These are phyloP conservation scores for Ascochyta lentis DNA, from an alignment of 2,329 filamentous ascomycete genomes.

Conservation along the genomic window DNA sequence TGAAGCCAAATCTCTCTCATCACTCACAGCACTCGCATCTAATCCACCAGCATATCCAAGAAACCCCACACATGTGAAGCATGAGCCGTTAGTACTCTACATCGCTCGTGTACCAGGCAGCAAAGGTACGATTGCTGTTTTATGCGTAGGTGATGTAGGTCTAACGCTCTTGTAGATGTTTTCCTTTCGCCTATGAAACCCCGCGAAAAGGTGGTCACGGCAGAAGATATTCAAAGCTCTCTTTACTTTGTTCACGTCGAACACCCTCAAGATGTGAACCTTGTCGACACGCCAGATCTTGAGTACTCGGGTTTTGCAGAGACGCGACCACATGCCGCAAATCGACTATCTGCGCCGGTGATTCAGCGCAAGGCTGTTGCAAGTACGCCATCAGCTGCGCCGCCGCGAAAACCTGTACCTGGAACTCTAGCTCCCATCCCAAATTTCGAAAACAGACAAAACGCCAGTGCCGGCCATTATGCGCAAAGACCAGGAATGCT, in stretches of 20 bases:
- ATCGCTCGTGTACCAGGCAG: constrained; percentile 93
- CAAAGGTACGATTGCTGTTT: constrained; percentile 65
- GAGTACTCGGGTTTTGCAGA: constrained; percentile 22
- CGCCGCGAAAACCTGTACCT: constrained; percentile 37
- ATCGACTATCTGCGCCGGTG: constrained; percentile 22
- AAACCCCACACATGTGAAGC: constrained; percentile 72
- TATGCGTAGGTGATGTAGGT: background rate
- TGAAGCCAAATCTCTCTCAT: constrained; percentile 83
- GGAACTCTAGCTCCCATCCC: constrained; percentile 35
- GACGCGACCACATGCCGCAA: constrained; percentile 12
- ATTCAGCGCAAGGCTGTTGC: constrained; percentile 43
- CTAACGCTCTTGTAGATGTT: constrained; percentile 67
- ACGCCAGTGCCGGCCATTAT: constrained; percentile 31
- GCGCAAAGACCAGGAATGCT: constrained; percentile 25
- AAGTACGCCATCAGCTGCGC: constrained; percentile 17
- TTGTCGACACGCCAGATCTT: constrained; percentile 30
- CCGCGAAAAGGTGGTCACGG: constrained; percentile 84
- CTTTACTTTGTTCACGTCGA: constrained; percentile 91
- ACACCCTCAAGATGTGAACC: constrained; percentile 60
- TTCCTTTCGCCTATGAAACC: constrained; percentile 93
- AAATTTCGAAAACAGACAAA: constrained; percentile 38
- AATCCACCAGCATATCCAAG: constrained; percentile 87
- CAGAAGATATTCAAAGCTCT: constrained; percentile 83
- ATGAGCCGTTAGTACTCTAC: constrained; percentile 81
- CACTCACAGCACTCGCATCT: constrained; percentile 79